Percentiles rank a stretch among this genome's conserved stretches.
These are phyloP conservation scores for Telfairia occidentalis DNA, from an alignment of 331 rosid species.

Conservation along the genomic window DNA sequence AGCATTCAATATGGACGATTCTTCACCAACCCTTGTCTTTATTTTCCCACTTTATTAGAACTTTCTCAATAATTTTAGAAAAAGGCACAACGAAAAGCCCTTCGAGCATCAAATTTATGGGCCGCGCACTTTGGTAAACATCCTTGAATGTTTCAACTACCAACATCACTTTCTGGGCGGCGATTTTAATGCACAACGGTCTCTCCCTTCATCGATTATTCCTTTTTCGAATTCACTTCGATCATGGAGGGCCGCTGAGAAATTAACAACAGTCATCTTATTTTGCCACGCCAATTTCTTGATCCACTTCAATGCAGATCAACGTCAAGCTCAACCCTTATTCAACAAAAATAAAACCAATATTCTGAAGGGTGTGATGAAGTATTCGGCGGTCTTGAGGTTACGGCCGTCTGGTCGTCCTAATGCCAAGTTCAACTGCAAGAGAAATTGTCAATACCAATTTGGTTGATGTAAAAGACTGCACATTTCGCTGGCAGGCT, in stretches of 20 bases:
- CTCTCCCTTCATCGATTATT: not conserved
- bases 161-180: not conserved
- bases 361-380: not conserved
- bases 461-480: not conserved
- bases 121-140: not conserved
- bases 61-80: not conserved
- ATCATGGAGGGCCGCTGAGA: not conserved
- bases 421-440: not conserved
- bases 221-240: not conserved
- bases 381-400: not conserved
- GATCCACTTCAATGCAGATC: not conserved
- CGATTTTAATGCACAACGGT: not conserved
- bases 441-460: not conserved
- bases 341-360: not conserved
- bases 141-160: slow-evolving; percentile 21
- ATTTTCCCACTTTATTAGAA: not conserved
- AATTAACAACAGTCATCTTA: not conserved
- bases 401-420: not conserved
- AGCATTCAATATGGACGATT: not conserved
- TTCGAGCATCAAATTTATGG: not conserved
- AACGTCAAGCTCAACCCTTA: not conserved
- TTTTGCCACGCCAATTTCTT: not conserved
- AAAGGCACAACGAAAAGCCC: not conserved
- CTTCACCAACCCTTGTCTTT: not conserved
- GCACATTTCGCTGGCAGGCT: not conserved